Conservation (phyloP, 2,329 filamentous ascomycete genomes). For the Cercospora nicotianae region DNA sequence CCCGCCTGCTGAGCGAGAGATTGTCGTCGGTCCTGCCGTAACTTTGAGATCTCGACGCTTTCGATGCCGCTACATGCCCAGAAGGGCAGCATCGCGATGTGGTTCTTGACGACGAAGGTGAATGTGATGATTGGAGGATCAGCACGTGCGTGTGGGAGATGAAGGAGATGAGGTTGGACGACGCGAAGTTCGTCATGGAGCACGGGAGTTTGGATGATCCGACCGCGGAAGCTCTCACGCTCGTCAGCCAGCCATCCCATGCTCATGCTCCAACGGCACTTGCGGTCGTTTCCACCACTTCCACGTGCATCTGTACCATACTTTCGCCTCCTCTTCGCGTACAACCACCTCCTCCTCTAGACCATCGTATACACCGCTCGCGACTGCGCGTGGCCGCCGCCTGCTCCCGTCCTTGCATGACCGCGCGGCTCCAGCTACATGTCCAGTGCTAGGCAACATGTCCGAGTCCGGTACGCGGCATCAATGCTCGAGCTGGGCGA, state of each 20-base stretch:
- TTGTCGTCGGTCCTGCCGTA: too few relatives aligned
- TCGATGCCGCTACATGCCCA: too few relatives aligned
- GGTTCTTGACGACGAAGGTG: background rate
- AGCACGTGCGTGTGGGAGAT: background rate
- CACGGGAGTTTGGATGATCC: background rate
- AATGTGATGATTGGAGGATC: background rate
- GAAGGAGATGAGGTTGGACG: background rate
- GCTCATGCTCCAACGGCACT: background rate
- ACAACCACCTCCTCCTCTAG: background rate
- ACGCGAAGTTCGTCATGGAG: background rate
- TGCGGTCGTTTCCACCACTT: background rate
- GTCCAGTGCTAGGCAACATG: slow-evolving; percentile 25
- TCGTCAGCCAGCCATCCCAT: slow-evolving; percentile 4
- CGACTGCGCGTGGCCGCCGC: background rate
- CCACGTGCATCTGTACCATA: slow-evolving; percentile 9
- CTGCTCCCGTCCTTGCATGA: slow-evolving; percentile 1
- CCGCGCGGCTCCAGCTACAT: slow-evolving; percentile 7
- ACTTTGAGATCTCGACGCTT: too few relatives aligned
- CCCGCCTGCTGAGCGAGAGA: too few relatives aligned
- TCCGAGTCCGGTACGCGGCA: slow-evolving; percentile 25
- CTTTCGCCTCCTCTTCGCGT: background rate
- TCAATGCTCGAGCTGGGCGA: background rate
- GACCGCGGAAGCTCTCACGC: background rate
- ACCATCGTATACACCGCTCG: background rate
- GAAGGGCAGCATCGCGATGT: background rate